A percentile compares a stretch with the other conserved stretches of the same genome.
Conservation (phyloP, 2,329 filamentous ascomycete species). For the Pseudopithomyces chartarum region DNA sequence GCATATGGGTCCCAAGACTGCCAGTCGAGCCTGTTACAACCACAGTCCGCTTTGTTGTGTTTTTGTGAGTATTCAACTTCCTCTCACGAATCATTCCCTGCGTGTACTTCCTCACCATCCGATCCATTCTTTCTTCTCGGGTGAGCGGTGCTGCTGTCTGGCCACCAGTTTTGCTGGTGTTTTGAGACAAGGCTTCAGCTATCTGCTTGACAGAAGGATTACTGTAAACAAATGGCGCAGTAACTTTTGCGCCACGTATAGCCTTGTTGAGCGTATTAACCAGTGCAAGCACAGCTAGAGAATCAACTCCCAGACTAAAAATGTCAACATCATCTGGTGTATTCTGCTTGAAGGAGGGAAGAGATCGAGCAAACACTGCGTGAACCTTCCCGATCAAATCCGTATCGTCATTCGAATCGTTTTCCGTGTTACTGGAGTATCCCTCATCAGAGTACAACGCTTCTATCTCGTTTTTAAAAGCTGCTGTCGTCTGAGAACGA, state of each 20-base stretch:
- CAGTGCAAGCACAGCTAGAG: conserved; percentile 32
- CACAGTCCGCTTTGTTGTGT: not conserved
- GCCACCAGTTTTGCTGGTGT: not conserved
- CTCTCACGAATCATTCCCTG: not conserved
- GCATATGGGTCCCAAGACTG: not conserved
- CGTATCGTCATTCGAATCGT: conserved; percentile 6
- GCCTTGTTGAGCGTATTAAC: conserved; percentile 39
- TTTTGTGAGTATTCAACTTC: not conserved
- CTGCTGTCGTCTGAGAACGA: conserved; percentile 45
- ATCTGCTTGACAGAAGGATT: conserved; percentile 33
- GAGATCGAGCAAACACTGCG: conserved; percentile 11
- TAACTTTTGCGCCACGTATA: conserved; percentile 32
- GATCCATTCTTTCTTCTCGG: conserved; percentile 7
- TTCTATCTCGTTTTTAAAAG: conserved; percentile 55
- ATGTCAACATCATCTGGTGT: conserved; percentile 32
- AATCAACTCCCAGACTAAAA: conserved; percentile 41
- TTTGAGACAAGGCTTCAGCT: conserved; percentile 20
- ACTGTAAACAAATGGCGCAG: conserved; percentile 44
- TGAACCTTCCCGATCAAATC: conserved; percentile 10
- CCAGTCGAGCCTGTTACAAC: not conserved
- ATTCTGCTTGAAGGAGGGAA: conserved; percentile 12
- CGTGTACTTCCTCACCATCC: not conserved
- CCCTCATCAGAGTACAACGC: conserved; percentile 45
- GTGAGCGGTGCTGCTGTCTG: conserved; percentile 8
- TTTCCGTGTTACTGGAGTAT: conserved; percentile 6